Evolutionary conservation across 495 filamentous ascomycete genomes (phyloP).

Genomic region (Lichenothelia convexa): DNA sequence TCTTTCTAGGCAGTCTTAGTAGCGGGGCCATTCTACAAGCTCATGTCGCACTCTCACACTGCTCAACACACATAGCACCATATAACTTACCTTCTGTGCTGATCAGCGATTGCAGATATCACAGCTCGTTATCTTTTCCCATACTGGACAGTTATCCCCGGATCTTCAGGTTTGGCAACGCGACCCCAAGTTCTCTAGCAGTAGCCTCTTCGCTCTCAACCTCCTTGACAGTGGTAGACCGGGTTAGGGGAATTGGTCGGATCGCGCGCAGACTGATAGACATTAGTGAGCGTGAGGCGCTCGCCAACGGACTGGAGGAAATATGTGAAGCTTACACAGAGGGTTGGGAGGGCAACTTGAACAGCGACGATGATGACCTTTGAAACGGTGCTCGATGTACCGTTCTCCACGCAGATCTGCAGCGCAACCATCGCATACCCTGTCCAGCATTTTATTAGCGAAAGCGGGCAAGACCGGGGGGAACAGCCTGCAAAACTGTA

Average conservation of each 20-base stretch:
- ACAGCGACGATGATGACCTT: conserved; percentile 50
- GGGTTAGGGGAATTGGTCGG: conserved; percentile 45
- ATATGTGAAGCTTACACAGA: conserved; percentile 78
- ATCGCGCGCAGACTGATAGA: conserved; percentile 39
- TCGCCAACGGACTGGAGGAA: conserved; percentile 68
- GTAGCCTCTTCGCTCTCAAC: conserved; percentile 53
- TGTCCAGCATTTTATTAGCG: not conserved
- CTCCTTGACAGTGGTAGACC: conserved; percentile 47
- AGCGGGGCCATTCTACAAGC: too few species aligned
- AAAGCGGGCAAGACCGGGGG: not conserved
- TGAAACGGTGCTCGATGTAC: not conserved
- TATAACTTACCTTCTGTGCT: too few species aligned
- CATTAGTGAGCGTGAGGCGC: conserved; percentile 61
- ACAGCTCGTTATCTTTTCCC: conserved; percentile 48
- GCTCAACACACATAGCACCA: too few species aligned
- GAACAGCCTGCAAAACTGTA: not conserved
- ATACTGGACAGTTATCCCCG: conserved; percentile 64
- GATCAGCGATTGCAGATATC: too few species aligned
- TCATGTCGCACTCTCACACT: too few species aligned
- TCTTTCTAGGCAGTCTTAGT: too few species aligned
- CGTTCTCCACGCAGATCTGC: not conserved
- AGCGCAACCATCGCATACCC: not conserved
- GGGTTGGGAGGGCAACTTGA: conserved; percentile 54
- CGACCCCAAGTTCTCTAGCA: conserved; percentile 22
- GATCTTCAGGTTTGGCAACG: conserved; percentile 30